Percentiles rank a stretch among this genome's conserved stretches.
These are phyloP conservation scores for Akanthomyces dipterigenus DNA, from an alignment of 2,329 filamentous ascomycete genomes.

Conservation along the genomic window DNA sequence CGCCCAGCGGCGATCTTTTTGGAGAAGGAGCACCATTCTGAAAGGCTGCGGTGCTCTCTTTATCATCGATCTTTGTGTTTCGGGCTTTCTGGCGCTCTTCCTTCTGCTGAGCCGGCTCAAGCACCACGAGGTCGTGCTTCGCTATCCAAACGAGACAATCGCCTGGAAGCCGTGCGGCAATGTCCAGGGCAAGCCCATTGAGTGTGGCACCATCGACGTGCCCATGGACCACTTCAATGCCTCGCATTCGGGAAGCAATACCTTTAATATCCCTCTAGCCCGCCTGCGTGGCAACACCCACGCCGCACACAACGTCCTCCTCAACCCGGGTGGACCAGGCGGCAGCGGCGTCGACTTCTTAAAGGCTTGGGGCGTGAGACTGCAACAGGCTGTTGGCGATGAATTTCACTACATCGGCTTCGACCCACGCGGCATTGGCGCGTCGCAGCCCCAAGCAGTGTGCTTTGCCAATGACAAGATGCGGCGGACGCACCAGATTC, in stretches of 20 bases:
- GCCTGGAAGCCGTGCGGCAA: slow-evolving; percentile 33
- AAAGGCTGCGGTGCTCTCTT: not conserved
- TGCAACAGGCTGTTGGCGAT: not conserved
- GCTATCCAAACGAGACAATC: slow-evolving; percentile 30
- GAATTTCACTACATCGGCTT: slow-evolving; percentile 32
- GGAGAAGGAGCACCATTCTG: not conserved
- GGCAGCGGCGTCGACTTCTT: slow-evolving; percentile 3
- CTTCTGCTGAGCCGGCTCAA: not conserved
- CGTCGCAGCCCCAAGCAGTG: slow-evolving; percentile 23
- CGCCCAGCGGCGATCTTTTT: not conserved
- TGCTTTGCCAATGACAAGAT: slow-evolving; percentile 33
- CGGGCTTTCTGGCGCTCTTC: not conserved
- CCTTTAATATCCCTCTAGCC: slow-evolving; percentile 37
- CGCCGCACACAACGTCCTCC: slow-evolving; percentile 35
- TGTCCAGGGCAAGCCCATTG: slow-evolving; percentile 27
- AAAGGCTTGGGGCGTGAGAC: not conserved
- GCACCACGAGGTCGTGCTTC: not conserved
- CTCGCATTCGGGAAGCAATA: slow-evolving; percentile 26
- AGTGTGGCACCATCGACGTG: slow-evolving; percentile 36
- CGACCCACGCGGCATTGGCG: slow-evolving; percentile 38
- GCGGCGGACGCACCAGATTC: slow-evolving; percentile 22
- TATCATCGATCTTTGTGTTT: not conserved
- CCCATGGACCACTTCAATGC: slow-evolving; percentile 40
- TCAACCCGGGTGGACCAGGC: slow-evolving; percentile 41
- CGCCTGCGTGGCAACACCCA: slow-evolving; percentile 33